These are phyloP conservation scores for Boletus edulis DNA, from an alignment of 768 basidiomycete genomes.

Conservation along the genomic window DNA sequence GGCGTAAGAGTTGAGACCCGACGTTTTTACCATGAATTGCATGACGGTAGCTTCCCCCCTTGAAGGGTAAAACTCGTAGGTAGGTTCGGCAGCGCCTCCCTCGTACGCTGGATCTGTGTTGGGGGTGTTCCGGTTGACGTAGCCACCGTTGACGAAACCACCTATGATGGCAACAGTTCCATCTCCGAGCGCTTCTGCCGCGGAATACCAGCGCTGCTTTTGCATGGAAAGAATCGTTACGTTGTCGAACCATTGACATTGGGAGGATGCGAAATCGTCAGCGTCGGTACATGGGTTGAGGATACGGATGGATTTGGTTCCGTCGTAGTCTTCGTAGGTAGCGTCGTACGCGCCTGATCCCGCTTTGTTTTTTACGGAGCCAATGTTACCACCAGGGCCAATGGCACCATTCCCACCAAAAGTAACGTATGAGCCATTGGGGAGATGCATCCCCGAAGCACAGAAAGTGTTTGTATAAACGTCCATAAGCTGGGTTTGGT, in stretches of 20 bases:
- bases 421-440: constrained; percentile 71
- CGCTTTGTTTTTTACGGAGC: constrained; percentile 46
- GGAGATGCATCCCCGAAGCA: constrained; percentile 78
- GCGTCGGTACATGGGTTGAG: constrained; percentile 67
- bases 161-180: constrained; percentile 81
- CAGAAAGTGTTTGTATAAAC: constrained; percentile 75
- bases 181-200: constrained; percentile 70
- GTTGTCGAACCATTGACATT: constrained; percentile 76
- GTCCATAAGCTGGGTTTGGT: constrained; percentile 19
- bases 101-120: constrained; percentile 59
- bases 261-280: constrained; percentile 44
- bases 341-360: constrained; percentile 57
- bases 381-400: constrained; percentile 59
- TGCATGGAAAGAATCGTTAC: constrained; percentile 61
- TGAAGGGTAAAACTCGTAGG: constrained; percentile 80
- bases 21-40: constrained; percentile 68
- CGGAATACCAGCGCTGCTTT: constrained; percentile 74
- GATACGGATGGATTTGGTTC: constrained; percentile 74
- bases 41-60: constrained; percentile 50
- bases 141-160: constrained; percentile 75
- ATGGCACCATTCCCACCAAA: constrained; percentile 81
- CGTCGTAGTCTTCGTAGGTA: constrained; percentile 77
- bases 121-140: constrained; percentile 73
- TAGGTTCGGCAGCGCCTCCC: constrained; percentile 76
- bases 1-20: constrained; percentile 76